Conservation (phyloP, 2,329 filamentous ascomycete species). For the Alternaria ventricosa region DNA sequence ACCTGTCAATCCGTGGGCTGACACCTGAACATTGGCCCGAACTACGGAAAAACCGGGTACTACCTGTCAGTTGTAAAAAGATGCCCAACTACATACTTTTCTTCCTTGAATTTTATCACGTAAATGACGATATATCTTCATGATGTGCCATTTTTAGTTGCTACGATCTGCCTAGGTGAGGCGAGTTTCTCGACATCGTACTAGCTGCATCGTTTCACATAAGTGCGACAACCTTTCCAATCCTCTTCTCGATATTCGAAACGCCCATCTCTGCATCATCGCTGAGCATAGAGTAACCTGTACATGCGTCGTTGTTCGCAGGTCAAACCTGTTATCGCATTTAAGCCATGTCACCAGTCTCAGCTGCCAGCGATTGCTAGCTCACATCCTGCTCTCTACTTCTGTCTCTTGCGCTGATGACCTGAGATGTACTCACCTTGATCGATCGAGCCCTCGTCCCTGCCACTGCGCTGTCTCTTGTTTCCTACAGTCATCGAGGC, state of each 20-base stretch:
- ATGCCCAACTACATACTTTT: constrained; percentile 19
- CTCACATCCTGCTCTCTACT: not conserved
- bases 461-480: not conserved
- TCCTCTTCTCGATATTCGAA: not conserved
- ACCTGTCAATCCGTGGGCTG: constrained; percentile 15
- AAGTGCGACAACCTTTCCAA: not conserved
- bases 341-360: not conserved
- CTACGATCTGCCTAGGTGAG: not conserved
- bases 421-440: not conserved
- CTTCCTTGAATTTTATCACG: not conserved
- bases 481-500: not conserved
- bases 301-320: not conserved
- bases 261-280: not conserved
- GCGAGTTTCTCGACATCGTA: not conserved
- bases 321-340: not conserved
- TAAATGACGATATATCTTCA: not conserved
- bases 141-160: not conserved
- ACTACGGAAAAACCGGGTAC: constrained; percentile 5
- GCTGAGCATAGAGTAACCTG: not conserved
- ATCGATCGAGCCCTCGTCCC: not conserved
- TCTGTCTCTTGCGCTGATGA: not conserved
- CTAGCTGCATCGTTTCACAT: not conserved
- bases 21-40: constrained; percentile 14
- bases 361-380: accelerated
- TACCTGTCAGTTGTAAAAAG: constrained; percentile 17